Conservation (phyloP, 2,329 filamentous ascomycete species). For the Thielaviopsis cerberus region DNA sequence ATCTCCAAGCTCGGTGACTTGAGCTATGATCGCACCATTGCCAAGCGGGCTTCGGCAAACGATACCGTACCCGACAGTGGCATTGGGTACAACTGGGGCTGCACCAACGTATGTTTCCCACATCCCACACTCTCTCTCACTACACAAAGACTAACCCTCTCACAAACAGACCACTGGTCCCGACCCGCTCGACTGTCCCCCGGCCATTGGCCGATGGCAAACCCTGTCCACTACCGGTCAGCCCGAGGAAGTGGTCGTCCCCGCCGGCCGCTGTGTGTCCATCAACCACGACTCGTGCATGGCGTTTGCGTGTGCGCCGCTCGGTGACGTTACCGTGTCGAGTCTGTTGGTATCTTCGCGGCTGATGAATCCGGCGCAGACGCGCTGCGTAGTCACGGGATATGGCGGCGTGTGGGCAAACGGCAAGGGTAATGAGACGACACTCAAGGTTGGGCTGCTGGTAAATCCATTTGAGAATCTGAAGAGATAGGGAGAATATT, state of each 20-base stretch:
- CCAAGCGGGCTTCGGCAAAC: neutral
- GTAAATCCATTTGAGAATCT: conserved; percentile 5
- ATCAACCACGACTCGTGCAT: conserved; percentile 7
- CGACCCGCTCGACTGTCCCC: conserved; percentile 8
- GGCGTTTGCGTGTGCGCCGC: conserved; percentile 10
- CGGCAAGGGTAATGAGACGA: neutral
- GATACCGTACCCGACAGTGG: neutral
- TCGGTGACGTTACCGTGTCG: conserved; percentile 5
- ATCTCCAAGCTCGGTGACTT: neutral
- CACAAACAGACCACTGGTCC: conserved; percentile 4
- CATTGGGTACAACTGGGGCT: conserved; percentile 10
- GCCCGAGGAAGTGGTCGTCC: neutral
- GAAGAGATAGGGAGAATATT: neutral
- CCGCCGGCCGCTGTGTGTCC: conserved; percentile 7
- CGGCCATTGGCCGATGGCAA: conserved; percentile 8
- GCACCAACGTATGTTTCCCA: conserved; percentile 7
- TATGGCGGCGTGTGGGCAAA: conserved; percentile 6
- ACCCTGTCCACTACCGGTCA: conserved; percentile 1
- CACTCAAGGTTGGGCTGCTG: conserved; percentile 7
- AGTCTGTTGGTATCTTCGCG: conserved; percentile 3
- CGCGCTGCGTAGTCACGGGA: conserved; percentile 4
- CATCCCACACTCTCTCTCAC: neutral
- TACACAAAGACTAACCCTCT: no score
- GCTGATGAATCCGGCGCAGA: conserved; percentile 10
- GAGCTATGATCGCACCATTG: neutral